Evolutionary conservation across 2,329 filamentous ascomycete genomes (phyloP), one percentile per base, ranked within the genome.

Genomic region (Ploettnerulaceae sp.): DNA sequence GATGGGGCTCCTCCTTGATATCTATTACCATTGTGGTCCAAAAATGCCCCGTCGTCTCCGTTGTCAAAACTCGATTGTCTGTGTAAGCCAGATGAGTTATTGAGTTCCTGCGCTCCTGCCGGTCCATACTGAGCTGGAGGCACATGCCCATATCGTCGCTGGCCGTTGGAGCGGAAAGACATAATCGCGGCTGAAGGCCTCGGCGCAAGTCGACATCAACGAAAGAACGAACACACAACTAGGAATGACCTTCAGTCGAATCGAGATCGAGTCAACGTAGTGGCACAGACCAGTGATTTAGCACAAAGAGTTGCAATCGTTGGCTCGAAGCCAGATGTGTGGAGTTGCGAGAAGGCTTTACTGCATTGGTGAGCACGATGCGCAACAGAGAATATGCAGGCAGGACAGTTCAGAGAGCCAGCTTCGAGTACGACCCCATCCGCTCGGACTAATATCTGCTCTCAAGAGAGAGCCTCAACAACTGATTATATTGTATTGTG

Each of bases 21-120:
- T 57, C 52, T 57, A 48, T 48, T 59, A 38, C 54, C 55, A 52
- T 58, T 53, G 31, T 63, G 54, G 42, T 64, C 59, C 57, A 77
- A 72, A 56, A 81, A 78, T 38, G 70, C 67, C 37, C 73, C 71
- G 64, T 91, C 86, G 64, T 93, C 87, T 54, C 84, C 86, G 56
- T 75, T 79, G 64, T 89, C 82, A 70, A 87, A 89, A 70, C 84
- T 91, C 38, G 79, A 76, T 54, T 79, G 76, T 55, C 85, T 74
- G 33, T 59, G 61, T 24, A 65, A 26, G 28, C 56, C 53, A 15
- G 69, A 66, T 54, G 60, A 48, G 39, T 60, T 56, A 55, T 71
- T 69, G 25, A 61, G 49, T 37, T 65, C 60, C 49, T 68, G 65
- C 33, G 69, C 65, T 52, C 66, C 64, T 32, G 62, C 54, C 42